Evolutionary conservation across 768 basidiomycete species (phyloP), one percentile per base, ranked within the genome.

Genomic region (Naganishia vaughanmartiniae): DNA sequence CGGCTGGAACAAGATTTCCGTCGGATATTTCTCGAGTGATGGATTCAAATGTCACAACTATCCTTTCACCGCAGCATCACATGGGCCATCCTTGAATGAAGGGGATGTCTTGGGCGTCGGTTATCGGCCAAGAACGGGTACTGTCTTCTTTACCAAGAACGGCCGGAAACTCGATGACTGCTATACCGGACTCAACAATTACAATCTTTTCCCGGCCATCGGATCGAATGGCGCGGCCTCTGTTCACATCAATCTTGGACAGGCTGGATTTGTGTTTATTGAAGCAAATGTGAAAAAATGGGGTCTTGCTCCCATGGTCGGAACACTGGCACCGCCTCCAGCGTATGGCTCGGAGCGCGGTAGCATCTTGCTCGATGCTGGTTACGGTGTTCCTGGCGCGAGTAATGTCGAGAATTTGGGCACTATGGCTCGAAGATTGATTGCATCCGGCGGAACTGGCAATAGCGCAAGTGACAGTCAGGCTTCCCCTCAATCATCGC

Each of bases 241-340:
- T 73, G 89, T 99, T 10, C 96, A 99, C 76, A 91, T 97, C 77
- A 99, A 99, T 80, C 86, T 99, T 17, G 96, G 96, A 10, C 96
- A 98, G 82, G 89, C 92, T 5, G 96, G 96, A 5, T 99, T 99
- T 79, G 96, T 98, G 46, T 98, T 96, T 76, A 97, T 99, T 76
- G 96, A 99, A 83, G 96, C 96, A 39, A 97, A 99, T 78, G 96
- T 99, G 73, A 99, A 99, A 86, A 98, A 97, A 80, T 99, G 96
- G 96, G 96, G 96, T 21, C 83, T 98, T 36, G 96, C 96, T 39
- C 96, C 96, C 10, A 96, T 93, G 79, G 89, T 94, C 17, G 96
- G 96, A 56, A 98, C 96, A 0, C 85, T 98, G 12, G 95, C 95
- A 1, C 96, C 96, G 19, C 96, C 96, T 33, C 96, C 96, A 6